Conservation (phyloP, 2,329 filamentous ascomycete genomes). For the Ophiocordyceps unilateralis region DNA sequence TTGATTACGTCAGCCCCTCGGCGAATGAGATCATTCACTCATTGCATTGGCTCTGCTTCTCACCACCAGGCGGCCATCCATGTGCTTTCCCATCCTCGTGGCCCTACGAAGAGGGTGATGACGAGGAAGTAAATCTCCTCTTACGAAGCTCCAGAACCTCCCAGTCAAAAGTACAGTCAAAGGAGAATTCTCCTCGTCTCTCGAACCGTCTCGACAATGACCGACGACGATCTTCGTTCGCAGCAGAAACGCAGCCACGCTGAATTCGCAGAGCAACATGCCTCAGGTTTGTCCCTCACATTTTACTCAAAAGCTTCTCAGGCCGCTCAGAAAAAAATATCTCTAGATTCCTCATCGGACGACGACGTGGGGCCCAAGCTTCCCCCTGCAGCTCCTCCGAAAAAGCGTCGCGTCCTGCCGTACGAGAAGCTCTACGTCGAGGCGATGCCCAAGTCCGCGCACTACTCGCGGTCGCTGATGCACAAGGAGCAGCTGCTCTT, state of each 20-base stretch:
- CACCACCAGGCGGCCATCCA: too few relatives aligned
- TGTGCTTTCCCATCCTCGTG: too few relatives aligned
- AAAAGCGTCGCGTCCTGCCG: conserved; percentile 77
- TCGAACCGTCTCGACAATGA: too few relatives aligned
- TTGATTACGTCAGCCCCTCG: too few relatives aligned
- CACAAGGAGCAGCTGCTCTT: conserved; percentile 90
- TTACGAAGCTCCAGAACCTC: too few relatives aligned
- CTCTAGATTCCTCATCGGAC: conserved; percentile 52
- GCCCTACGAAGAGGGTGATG: too few relatives aligned
- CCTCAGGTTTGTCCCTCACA: conserved; percentile 15
- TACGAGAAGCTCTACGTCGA: conserved; percentile 93
- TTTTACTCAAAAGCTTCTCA: too few relatives aligned
- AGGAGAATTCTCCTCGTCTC: not conserved
- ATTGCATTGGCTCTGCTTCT: too few relatives aligned
- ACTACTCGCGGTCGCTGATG: conserved; percentile 95
- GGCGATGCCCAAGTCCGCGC: conserved; percentile 61
- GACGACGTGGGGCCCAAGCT: conserved; percentile 91
- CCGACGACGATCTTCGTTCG: conserved; percentile 16
- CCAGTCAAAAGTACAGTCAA: too few relatives aligned
- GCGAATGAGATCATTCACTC: too few relatives aligned
- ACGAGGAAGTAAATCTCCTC: too few relatives aligned
- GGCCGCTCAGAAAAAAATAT: not conserved
- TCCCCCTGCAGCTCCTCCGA: conserved; percentile 67
- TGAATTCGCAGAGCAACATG: conserved; percentile 31
- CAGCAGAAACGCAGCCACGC: conserved; percentile 37